Conservation (phyloP, 164 flowering plant species). For the Vitis cinerea region DNA sequence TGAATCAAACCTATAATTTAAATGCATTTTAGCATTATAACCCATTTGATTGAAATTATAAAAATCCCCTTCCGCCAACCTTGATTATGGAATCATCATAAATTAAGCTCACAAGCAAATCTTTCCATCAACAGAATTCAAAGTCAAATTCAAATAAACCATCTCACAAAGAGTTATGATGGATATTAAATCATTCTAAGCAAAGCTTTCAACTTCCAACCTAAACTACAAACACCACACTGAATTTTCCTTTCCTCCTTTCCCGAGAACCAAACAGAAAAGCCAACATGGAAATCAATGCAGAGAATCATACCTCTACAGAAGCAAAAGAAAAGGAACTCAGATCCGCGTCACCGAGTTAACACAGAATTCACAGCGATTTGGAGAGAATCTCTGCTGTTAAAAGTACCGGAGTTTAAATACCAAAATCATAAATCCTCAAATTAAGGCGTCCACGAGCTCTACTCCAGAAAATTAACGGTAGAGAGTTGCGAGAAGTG, state of each 20-base stretch:
- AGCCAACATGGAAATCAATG: background rate
- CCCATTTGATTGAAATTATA: too few relatives aligned
- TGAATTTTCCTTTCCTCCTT: background rate
- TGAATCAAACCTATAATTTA: too few relatives aligned
- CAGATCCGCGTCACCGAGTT: background rate
- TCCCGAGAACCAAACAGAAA: background rate
- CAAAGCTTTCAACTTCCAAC: too few relatives aligned
- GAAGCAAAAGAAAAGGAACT: background rate
- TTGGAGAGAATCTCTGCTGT: slow-evolving; percentile 4
- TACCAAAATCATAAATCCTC: background rate
- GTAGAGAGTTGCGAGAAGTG: background rate
- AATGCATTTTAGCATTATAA: too few relatives aligned
- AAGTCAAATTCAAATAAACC: background rate
- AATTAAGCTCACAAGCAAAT: background rate
- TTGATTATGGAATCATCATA: background rate
- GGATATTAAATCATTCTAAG: too few relatives aligned
- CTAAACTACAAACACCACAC: too few relatives aligned
- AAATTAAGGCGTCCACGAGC: slow-evolving; percentile 39
- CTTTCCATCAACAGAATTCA: background rate
- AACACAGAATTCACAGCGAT: background rate
- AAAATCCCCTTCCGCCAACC: background rate
- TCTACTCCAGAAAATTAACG: slow-evolving; percentile 5
- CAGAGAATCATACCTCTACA: slow-evolving; percentile 1
- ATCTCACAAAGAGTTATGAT: background rate
- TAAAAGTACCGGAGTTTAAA: slow-evolving; percentile 4